Evolutionary conservation across 129 eudicot species (phyloP), one percentile per base, ranked within the genome.

Genomic region (Centrapalus pauciflorus): DNA sequence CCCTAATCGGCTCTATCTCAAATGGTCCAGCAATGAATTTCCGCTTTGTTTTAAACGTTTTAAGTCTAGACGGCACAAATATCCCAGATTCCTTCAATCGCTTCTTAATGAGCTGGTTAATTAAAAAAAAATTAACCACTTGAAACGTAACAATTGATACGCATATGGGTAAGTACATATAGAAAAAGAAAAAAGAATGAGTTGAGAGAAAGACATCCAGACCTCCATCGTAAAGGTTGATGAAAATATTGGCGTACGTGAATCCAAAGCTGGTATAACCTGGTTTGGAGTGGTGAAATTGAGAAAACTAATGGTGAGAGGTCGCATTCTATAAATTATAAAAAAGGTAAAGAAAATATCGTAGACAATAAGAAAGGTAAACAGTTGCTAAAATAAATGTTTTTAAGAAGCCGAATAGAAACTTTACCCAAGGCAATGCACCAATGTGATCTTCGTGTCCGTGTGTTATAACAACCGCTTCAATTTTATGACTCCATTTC

Each of bases 361-460:
- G 19, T 40, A 25, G 51, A 45, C 19, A 43, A 71, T 34, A n/a
- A n/a, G n/a, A n/a, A n/a, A n/a, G n/a, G n/a, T n/a, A n/a, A n/a
- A n/a, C n/a, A n/a, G n/a, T n/a, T n/a, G n/a, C n/a, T n/a, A 27
- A 45, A 43, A 29, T 9, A 50, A 55, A 3, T 43, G 37, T 27
- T 58, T 67, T 30, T 24, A 16, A 76, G 73, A 64, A 75, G 67
- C 55, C 70, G 72, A 73, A 72, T 12, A 82, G 84, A 84, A 83
- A 67, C 66, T 72, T 84, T 85, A 92, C 98, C 98, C 98, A 93
- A 60, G 98, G 98, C 78, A 93, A 86, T 67, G 98, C 98, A 80
- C 98, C 98, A 78, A 93, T 93, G 87, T 93, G 98, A 74, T 93
- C 98, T 85, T 93, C 98, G 69, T 93, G 98, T 13, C 98, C 98